Evolutionary conservation across 208 protist species (phyloP).

Genomic region (Trypanosoma avium): DNA sequence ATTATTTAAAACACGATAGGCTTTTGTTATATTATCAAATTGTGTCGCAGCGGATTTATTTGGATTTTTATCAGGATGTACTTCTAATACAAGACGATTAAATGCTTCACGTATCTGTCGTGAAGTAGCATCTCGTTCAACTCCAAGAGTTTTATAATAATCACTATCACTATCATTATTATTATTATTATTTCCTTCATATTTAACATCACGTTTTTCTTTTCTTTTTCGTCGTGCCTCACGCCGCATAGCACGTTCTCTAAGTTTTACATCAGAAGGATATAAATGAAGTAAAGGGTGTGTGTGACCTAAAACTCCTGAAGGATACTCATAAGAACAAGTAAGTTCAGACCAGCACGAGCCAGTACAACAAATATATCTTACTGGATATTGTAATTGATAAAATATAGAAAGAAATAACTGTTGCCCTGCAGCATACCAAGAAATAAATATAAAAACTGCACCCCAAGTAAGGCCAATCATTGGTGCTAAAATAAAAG

Average conservation of each 20-base stretch:
- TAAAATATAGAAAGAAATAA: conserved; percentile 50
- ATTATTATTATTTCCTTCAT: neutral
- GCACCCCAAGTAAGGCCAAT: conserved; percentile 55
- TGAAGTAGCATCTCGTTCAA: conserved; percentile 54
- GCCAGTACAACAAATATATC: conserved; percentile 23
- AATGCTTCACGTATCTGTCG: conserved; percentile 89
- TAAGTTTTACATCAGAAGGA: conserved; percentile 8
- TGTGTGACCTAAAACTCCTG: neutral
- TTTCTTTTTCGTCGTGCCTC: conserved; percentile 20
- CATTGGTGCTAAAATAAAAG: conserved; percentile 38
- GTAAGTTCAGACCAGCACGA: conserved; percentile 22
- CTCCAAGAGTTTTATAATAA: conserved; percentile 78
- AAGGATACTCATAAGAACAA: conserved; percentile 21
- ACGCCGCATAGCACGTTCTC: conserved; percentile 27
- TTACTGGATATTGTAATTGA: conserved; percentile 33
- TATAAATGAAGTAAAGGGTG: conserved; percentile 17
- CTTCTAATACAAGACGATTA: conserved; percentile 78
- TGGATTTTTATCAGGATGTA: conserved; percentile 90
- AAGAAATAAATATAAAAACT: conserved; percentile 52
- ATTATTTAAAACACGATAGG: conserved; percentile 97
- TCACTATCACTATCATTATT: conserved; percentile 21
- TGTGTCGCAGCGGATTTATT: conserved; percentile 76
- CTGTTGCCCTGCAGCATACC: conserved; percentile 79
- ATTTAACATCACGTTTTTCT: conserved; percentile 8
- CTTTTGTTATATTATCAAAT: conserved; percentile 92